Base-by-base conservation (phyloP, 2,329 filamentous ascomycete species). In the Fusarium sp. region DNA sequence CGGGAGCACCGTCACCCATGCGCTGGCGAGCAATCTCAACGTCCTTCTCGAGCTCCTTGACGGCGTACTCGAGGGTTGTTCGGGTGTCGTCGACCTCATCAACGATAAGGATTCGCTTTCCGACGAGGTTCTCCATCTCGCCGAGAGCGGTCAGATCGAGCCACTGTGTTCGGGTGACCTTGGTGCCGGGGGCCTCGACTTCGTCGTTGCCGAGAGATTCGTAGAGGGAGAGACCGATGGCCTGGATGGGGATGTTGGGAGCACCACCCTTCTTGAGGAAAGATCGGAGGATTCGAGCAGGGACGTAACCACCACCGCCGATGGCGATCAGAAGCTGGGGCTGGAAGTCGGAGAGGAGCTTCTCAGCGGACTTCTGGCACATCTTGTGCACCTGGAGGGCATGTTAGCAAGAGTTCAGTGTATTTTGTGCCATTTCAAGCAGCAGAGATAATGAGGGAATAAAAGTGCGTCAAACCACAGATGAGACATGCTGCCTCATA, bases 311-410 rank as follows among this genome's bases (percentile, higher is more conserved):
- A 76, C 96, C 96, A 72, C 96, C 96, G 76, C 96, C 96, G 80
- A 98, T 98, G 79, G 96, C 96, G 81, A 99, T 97, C 88, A 99
- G 97, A 75, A 99, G 92, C 81, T 97, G 93, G 41, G 96, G 96
- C 79, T 93, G 88, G 86, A 97, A 94, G 18, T 93, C 89, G 79
- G 90, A 85, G 75, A 99, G 90, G 80, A 98, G 97, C 75, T 86
- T 85, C 70, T 89, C 87, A 41, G 94, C 96, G 20, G 93, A 90
- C 78, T 91, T 87, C 83, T 98, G 92, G 86, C 96, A 99, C 79
- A 98, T 89, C 83, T 97, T 97, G 89, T 99, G 96, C 78, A 99
- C 92, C 94, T 98, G 77, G 58, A 60, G 40, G 40, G 21, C 53
- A 63, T 55, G 66, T 72, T 41, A 76, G 75, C 59, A 32, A 28